Evolutionary conservation across 352 stramenopile species (phyloP).

Genomic region (Phytopythium chamaehyphon): DNA sequence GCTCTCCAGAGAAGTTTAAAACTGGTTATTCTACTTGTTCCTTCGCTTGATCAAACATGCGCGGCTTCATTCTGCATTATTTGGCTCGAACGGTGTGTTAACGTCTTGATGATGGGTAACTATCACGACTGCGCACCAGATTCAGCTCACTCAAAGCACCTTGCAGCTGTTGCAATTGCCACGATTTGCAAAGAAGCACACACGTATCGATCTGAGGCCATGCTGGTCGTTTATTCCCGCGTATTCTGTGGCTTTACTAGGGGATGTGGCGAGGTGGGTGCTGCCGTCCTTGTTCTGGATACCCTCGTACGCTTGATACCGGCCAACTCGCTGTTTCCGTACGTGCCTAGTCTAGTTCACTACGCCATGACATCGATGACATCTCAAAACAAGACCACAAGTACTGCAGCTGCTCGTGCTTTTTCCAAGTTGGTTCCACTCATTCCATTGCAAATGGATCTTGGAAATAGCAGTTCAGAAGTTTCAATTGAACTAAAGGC

Average conservation of each 20-base stretch:
- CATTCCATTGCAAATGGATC: slow-evolving; percentile 75
- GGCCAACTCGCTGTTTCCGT: slow-evolving; percentile 30
- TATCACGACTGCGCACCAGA: slow-evolving; percentile 1
- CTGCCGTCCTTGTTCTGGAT: slow-evolving; percentile 58
- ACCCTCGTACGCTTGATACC: slow-evolving; percentile 32
- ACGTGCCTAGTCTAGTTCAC: slow-evolving; percentile 63
- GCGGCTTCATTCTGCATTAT: slow-evolving; percentile 28
- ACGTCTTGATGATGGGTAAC: slow-evolving; percentile 18
- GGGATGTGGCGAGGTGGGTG: slow-evolving; percentile 13
- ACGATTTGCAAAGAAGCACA: slow-evolving; percentile 36
- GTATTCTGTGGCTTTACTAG: slow-evolving; percentile 37
- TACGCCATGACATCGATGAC: slow-evolving; percentile 70
- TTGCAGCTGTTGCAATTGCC: slow-evolving; percentile 39
- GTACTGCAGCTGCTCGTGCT: slow-evolving; percentile 43
- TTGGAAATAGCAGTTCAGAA: slow-evolving; percentile 13
- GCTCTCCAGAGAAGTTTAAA: slow-evolving; percentile 45
- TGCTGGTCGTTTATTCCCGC: slow-evolving; percentile 45
- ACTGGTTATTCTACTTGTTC: slow-evolving; percentile 38
- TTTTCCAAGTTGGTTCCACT: slow-evolving; percentile 71
- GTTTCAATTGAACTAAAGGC: slow-evolving; percentile 13
- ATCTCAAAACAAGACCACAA: slow-evolving; percentile 30
- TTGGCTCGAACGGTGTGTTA: slow-evolving; percentile 37
- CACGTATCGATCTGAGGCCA: slow-evolving; percentile 26
- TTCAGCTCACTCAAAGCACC: slow-evolving; percentile 17
- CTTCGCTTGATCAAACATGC: slow-evolving; percentile 18